Evolutionary conservation across 1,284 basidiomycete genomes (phyloP).

Genomic region (Irpex rosettiformis): DNA sequence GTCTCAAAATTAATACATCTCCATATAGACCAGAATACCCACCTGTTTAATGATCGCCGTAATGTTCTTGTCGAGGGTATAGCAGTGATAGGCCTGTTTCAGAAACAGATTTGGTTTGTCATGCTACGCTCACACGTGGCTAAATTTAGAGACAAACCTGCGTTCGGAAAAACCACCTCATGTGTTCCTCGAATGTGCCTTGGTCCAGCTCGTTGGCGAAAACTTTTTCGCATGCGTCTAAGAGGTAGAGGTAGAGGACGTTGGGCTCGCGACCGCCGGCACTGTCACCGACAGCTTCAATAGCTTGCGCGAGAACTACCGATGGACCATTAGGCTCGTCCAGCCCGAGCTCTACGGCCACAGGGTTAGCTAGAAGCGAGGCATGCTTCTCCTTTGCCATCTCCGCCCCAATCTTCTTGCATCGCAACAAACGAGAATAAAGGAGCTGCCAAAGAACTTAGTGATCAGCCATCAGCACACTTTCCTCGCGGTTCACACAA

Average conservation of each 20-base stretch:
- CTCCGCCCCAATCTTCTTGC: conserved; percentile 77
- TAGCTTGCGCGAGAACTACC: conserved; percentile 59
- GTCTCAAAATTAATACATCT: neutral
- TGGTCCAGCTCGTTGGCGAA: conserved; percentile 94
- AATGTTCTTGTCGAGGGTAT: conserved; percentile 91
- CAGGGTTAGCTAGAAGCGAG: conserved; percentile 61
- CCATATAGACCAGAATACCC: conserved; percentile 21
- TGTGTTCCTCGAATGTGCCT: conserved; percentile 88
- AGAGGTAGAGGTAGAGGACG: conserved; percentile 83
- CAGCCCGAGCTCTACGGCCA: conserved; percentile 69
- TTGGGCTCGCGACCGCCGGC: conserved; percentile 35
- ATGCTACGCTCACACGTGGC: conserved; percentile 1
- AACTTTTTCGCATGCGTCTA: conserved; percentile 91
- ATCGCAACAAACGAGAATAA: conserved; percentile 84
- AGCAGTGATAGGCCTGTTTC: conserved; percentile 82
- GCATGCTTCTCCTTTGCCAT: conserved; percentile 61
- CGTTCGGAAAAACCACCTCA: conserved; percentile 95
- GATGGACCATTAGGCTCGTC: conserved; percentile 76
- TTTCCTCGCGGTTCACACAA: neutral
- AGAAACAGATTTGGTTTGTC: too few relatives aligned
- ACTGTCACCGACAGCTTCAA: conserved; percentile 48
- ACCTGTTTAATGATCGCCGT: conserved; percentile 88
- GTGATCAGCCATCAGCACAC: conserved; percentile 22
- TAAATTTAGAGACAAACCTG: conserved; percentile 53
- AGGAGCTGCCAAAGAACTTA: conserved; percentile 66